These are phyloP conservation scores for Metschnikowia lachancei DNA, from an alignment of 805 yeast species.

Conservation along the genomic window DNA sequence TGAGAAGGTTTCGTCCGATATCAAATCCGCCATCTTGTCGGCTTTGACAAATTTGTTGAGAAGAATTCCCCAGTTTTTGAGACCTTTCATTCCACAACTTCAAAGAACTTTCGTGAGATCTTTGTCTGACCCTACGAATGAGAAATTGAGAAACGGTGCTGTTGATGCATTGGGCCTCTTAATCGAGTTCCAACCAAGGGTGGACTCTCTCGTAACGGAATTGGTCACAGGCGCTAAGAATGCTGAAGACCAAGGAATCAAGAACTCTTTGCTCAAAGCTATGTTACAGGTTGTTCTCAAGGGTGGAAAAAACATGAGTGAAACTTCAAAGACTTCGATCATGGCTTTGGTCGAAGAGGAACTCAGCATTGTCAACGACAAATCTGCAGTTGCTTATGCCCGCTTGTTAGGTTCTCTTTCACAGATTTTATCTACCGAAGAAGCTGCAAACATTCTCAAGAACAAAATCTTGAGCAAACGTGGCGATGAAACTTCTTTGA, in stretches of 20 bases:
- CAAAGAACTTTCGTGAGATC: constrained; percentile 96
- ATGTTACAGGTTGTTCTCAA: constrained; percentile 74
- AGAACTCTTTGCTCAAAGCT: constrained; percentile 82
- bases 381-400: constrained; percentile 72
- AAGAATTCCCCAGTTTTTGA: constrained; percentile 84
- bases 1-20: constrained; percentile 86
- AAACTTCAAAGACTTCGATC: constrained; percentile 64
- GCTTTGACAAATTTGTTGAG: constrained; percentile 76
- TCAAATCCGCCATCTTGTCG: constrained; percentile 87
- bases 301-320: constrained; percentile 77
- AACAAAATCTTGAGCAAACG: constrained; percentile 54
- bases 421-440: constrained; percentile 59
- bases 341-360: constrained; percentile 74
- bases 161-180: constrained; percentile 87
- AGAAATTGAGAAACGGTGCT: constrained; percentile 73
- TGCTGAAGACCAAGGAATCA: constrained; percentile 66
- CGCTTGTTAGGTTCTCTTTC: constrained; percentile 75
- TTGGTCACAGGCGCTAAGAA: constrained; percentile 71
- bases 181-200: constrained; percentile 86
- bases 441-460: constrained; percentile 57
- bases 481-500: constrained; percentile 43
- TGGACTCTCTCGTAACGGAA: constrained; percentile 88
- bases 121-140: constrained; percentile 72
- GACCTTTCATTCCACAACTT: constrained; percentile 95
- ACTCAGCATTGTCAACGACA: constrained; percentile 50